phyloP scores from a whole-genome alignment of 257 asterid genomes.

The Echium plantagineum region DNA sequence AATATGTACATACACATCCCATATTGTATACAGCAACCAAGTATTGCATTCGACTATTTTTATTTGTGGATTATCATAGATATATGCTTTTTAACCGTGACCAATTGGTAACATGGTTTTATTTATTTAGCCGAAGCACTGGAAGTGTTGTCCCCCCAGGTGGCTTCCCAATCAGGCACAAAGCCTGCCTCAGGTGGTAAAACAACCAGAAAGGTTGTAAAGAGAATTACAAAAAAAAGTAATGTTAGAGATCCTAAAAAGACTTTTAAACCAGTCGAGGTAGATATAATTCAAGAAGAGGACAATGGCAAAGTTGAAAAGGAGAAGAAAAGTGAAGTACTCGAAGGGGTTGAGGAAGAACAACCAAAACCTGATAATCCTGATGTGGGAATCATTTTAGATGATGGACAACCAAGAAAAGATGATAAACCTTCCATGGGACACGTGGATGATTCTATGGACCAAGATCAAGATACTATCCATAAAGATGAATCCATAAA shows the following conservation, averaged over 20 bases:
- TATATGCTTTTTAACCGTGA: not conserved
- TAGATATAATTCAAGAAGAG: slow-evolving; percentile 2
- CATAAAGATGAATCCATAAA: slow-evolving; percentile 13
- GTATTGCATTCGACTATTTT: not conserved
- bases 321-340: slow-evolving; percentile 1
- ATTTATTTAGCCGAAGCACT: slow-evolving; percentile 21
- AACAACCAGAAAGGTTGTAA: slow-evolving; percentile 30
- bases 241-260: slow-evolving; percentile 17
- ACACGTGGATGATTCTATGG: slow-evolving; percentile 9
- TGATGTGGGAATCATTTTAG: not conserved
- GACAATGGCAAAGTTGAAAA: slow-evolving; percentile 8
- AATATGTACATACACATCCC: no score
- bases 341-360: slow-evolving; percentile 4
- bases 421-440: slow-evolving; percentile 12
- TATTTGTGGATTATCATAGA: not conserved
- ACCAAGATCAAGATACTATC: slow-evolving; percentile 13
- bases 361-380: slow-evolving; percentile 10
- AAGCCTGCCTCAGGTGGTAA: slow-evolving; percentile 26
- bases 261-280: slow-evolving; percentile 15
- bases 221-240: slow-evolving; percentile 26
- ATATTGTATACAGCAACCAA: no score
- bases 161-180: slow-evolving; percentile 8
- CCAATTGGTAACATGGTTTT: not conserved
- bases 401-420: slow-evolving; percentile 7
- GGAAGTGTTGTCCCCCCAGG: slow-evolving; percentile 15